These are phyloP conservation scores for Santalum album DNA, from an alignment of 164 flowering plant species.

Conservation along the genomic window DNA sequence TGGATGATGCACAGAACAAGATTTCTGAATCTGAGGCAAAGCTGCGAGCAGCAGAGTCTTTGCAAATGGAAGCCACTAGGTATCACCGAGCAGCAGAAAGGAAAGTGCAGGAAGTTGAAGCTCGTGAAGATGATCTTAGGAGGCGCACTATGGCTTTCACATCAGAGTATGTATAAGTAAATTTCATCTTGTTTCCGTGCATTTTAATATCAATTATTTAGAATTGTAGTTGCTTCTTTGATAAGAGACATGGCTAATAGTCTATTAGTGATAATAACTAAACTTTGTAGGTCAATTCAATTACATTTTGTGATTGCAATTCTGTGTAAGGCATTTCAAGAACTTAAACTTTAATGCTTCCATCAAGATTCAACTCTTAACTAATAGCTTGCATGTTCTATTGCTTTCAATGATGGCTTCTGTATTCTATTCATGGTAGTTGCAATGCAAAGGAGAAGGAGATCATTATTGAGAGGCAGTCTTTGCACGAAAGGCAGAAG, in stretches of 20 bases:
- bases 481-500: constrained; percentile 54
- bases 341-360: too few species aligned
- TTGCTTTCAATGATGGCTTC: too few species aligned
- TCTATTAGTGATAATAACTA: neutral
- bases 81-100: constrained; percentile 67
- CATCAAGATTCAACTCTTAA: too few species aligned
- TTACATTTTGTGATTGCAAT: too few species aligned
- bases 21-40: constrained; percentile 58
- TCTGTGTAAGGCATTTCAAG: too few species aligned
- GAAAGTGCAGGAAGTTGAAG: constrained; percentile 77
- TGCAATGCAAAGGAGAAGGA: constrained; percentile 83
- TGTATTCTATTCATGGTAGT: constrained; percentile 21
- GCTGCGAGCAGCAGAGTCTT: constrained; percentile 58
- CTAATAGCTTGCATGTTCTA: too few species aligned
- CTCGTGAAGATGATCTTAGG: constrained; percentile 82
- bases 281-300: neutral
- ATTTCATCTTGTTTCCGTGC: neutral
- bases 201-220: neutral
- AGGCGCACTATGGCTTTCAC: constrained; percentile 51
- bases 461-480: constrained; percentile 55
- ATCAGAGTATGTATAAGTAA: constrained; percentile 70
- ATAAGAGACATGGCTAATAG: neutral
- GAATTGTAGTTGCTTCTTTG: neutral
- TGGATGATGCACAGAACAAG: constrained; percentile 64
- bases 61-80: constrained; percentile 67